Percentiles rank a stretch among this genome's conserved stretches.
These are phyloP conservation scores for Cryphonectria japonica DNA, from an alignment of 2,329 filamentous ascomycete species.

Conservation along the genomic window DNA sequence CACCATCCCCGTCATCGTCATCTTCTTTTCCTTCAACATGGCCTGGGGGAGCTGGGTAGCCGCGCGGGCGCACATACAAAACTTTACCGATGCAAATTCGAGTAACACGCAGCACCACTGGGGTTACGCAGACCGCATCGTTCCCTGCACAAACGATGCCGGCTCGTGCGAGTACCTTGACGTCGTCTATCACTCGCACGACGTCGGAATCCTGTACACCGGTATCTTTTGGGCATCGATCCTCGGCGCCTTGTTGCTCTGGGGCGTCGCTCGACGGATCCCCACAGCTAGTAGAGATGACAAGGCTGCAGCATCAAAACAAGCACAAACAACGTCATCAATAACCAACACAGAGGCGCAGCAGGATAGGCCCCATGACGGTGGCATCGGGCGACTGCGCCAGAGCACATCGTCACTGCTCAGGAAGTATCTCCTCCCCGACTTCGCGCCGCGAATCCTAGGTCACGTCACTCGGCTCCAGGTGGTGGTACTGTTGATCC, in stretches of 20 bases:
- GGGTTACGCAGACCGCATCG: conserved; percentile 50
- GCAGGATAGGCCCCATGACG: neutral
- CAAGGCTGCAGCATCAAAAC: neutral
- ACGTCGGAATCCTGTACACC: conserved; percentile 53
- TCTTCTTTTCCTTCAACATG: conserved; percentile 14
- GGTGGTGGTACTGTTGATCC: conserved; percentile 60
- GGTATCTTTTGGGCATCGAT: conserved; percentile 56
- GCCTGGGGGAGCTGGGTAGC: conserved; percentile 29
- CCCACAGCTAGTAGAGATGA: conserved; percentile 4
- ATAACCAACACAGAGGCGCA: conserved; percentile 3
- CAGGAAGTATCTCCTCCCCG: conserved; percentile 63
- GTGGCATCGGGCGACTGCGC: conserved; percentile 24
- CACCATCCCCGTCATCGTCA: no score
- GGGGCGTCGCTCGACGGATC: conserved; percentile 41
- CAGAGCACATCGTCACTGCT: conserved; percentile 32
- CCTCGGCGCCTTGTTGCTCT: conserved; percentile 47
- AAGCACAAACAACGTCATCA: neutral
- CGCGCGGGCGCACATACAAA: conserved; percentile 44
- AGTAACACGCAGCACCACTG: conserved; percentile 45
- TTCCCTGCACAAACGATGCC: conserved; percentile 51
- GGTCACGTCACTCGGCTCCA: conserved; percentile 71
- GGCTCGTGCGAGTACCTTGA: conserved; percentile 57
- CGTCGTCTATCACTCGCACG: conserved; percentile 53
- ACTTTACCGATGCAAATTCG: conserved; percentile 41
- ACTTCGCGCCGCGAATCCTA: conserved; percentile 61